Conservation (phyloP, 768 basidiomycete species). For the Agaricus blazei region DNA sequence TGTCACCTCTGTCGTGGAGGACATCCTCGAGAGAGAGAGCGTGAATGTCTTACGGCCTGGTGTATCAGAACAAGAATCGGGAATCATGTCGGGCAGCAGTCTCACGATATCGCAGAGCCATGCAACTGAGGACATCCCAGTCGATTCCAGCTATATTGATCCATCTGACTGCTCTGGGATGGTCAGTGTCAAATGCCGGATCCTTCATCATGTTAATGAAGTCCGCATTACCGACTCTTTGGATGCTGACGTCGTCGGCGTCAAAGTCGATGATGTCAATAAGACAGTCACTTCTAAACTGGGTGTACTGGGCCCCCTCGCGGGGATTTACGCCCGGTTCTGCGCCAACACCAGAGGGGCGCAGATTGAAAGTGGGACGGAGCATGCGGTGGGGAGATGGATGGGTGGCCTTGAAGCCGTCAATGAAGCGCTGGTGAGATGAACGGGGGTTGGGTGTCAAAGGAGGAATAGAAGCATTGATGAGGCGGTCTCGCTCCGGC, state of each 20-base stretch:
- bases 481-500: neutral
- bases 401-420: neutral
- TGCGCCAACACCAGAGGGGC: conserved; percentile 35
- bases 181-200: conserved; percentile 20
- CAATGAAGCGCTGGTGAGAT: neutral
- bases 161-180: conserved; percentile 43
- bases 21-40: conserved; percentile 64
- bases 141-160: conserved; percentile 58
- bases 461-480: neutral
- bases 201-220: conserved; percentile 42
- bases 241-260: conserved; percentile 35
- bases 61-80: neutral
- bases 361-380: neutral
- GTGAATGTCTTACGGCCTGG: conserved; percentile 43
- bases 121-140: conserved; percentile 59
- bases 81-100: conserved; percentile 10
- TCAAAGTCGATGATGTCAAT: conserved; percentile 63
- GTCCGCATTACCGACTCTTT: conserved; percentile 44
- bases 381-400: neutral
- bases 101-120: conserved; percentile 55
- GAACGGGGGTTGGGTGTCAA: neutral
- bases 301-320: conserved; percentile 40
- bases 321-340: conserved; percentile 64
- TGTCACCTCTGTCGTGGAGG: conserved; percentile 47
- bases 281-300: conserved; percentile 49